Evolutionary conservation across 345 rosid species (phyloP).

Genomic region (Sisymbrium altissimum): DNA sequence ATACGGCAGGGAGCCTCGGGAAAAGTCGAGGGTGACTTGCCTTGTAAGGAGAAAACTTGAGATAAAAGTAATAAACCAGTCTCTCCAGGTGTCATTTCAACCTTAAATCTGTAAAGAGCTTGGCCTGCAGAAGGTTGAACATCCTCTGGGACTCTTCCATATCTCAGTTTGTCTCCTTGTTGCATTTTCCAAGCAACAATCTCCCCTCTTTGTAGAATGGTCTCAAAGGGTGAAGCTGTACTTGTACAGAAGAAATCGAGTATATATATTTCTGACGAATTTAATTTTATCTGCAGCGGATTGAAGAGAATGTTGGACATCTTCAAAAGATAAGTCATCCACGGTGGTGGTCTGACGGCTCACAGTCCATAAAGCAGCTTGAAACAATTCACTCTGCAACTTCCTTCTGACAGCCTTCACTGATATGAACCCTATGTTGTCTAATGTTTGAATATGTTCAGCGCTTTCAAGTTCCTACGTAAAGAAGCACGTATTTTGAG

Average conservation of each 20-base stretch:
- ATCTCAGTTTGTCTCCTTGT: conserved; percentile 78
- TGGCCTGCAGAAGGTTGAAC: conserved; percentile 92
- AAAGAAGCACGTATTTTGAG: conserved; percentile 8
- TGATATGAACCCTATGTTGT: conserved; percentile 57
- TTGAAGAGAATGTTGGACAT: conserved; percentile 47
- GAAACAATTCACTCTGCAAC: conserved; percentile 64
- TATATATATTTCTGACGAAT: conserved; percentile 65
- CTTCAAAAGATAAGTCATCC: conserved; percentile 41
- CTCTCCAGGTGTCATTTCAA: conserved; percentile 68
- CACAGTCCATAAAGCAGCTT: conserved; percentile 61
- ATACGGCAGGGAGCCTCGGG: conserved; percentile 30
- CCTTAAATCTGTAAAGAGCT: conserved; percentile 79
- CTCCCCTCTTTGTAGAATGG: conserved; percentile 93
- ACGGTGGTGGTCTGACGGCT: conserved; percentile 27
- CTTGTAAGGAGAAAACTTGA: conserved; percentile 87
- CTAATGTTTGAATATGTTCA: conserved; percentile 51
- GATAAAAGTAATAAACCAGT: conserved; percentile 72
- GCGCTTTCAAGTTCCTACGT: conserved; percentile 64
- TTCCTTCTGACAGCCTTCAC: conserved; percentile 48
- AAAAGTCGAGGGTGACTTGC: conserved; percentile 45
- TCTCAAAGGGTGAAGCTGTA: conserved; percentile 87
- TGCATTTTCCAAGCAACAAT: conserved; percentile 83
- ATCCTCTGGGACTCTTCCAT: conserved; percentile 90
- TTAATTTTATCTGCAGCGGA: conserved; percentile 59
- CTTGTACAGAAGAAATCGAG: conserved; percentile 72